Evolutionary conservation across 169 alveolate species (phyloP).

Genomic region (Theileria orientalis): DNA sequence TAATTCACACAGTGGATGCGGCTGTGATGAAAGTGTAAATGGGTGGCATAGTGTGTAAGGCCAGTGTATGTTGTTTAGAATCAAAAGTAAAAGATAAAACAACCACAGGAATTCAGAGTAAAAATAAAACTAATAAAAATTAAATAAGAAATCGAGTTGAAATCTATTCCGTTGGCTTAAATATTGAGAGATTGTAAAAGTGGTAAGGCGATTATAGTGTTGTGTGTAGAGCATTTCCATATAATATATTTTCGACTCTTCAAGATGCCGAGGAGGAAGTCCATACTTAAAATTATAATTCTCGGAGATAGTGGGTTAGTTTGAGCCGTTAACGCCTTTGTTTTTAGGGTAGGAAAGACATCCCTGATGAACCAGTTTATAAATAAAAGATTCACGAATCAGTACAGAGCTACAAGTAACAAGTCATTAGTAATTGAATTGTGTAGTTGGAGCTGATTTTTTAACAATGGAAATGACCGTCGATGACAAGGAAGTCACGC

Average conservation of each 20-base stretch:
- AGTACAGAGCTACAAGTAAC: conserved; percentile 95
- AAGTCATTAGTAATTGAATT: too few species aligned
- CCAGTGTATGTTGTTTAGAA: conserved; percentile 9
- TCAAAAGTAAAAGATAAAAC: too few species aligned
- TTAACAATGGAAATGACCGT: conserved; percentile 94
- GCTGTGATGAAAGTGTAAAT: neutral
- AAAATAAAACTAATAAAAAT: neutral
- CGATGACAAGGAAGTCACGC: conserved; percentile 92
- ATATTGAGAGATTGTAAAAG: neutral
- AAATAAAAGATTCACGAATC: conserved; percentile 92
- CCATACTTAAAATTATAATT: conserved; percentile 92
- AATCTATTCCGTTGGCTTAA: neutral
- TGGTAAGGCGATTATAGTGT: neutral
- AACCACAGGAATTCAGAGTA: too few species aligned
- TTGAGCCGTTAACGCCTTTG: neutral
- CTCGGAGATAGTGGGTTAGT: conserved; percentile 97
- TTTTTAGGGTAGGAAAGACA: conserved; percentile 94
- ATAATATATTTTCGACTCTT: neutral
- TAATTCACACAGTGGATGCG: too few species aligned
- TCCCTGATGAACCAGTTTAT: conserved; percentile 97
- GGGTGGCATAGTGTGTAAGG: neutral
- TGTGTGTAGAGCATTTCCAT: neutral
- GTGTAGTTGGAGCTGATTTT: conserved; percentile 97
- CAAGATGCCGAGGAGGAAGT: conserved; percentile 75
- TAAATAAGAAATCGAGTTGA: neutral